Evolutionary conservation across 2,329 filamentous ascomycete species (phyloP), one percentile per base, ranked within the genome.

Genomic region (Ilyonectria destructans): DNA sequence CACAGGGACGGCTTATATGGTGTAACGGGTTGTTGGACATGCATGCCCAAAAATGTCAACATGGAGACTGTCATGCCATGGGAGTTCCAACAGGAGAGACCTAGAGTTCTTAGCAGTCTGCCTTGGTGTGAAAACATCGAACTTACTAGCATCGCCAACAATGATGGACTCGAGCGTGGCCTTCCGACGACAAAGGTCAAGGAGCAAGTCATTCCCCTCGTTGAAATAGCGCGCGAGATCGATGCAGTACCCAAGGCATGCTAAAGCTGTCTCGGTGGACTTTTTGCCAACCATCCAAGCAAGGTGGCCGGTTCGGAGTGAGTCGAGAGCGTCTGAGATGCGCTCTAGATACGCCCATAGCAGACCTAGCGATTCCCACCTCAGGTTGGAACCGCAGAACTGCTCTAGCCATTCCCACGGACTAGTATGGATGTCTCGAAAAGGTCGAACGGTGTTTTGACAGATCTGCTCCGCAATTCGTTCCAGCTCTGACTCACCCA

Each of bases 321-420:
- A 17, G 13, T 51, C 58, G 12, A 69, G 49, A 17, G 58, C 21
- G 29, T 65, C 55, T 9, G 65, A 60, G 17, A 62, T 46, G 7
- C 52, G 29, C 19, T 17, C 58, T 10, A 69, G 7, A 4, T 70
- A 71, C 7, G 65, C 70, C 26, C 79, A 83, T 2, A 82, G 64
- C 6, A 82, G 62, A 0, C 82, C 81, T 8, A 83, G 54, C 0
- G 78, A 74, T 60, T 84, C 82, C 82, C 81, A 84, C 3, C 82
- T 77, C 46, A 81, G 68, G 5, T 78, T 80, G 0, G 65, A 60
- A 0, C 82, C 82, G 3, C 72, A 78, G 57, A 84, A 82, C 35
- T 81, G 79, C 1, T 67, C 69, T 1, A 80, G 58, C 81, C 81
- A 84, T 21, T 67, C 66, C 2, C 74, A 65, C 1, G 80, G 70